Evolutionary conservation across 345 rosid genomes (phyloP), one percentile per base, ranked within the genome.

Genomic region (Punica granatum): DNA sequence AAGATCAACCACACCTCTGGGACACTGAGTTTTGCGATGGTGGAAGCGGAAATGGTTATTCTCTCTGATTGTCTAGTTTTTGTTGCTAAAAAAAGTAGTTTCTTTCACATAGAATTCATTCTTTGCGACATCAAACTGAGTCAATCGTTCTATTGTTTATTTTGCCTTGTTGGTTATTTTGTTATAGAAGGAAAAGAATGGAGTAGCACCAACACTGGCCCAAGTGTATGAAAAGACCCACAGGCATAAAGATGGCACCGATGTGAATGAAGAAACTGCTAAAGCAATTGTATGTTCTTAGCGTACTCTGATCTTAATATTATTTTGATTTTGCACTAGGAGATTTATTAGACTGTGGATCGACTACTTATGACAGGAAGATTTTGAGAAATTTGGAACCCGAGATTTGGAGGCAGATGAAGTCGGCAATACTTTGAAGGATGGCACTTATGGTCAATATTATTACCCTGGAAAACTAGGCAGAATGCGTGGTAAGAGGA

Each of bases 221-320:
- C 59, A 66, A 35, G 58, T 66, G 51, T 66, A 26, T 51, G 28
- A 35, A n/a, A 43, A 30, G 69, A 66, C 69, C 69, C 69, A 66
- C 56, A 49, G 54, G n/a, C 69, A 37, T 33, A 66, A 66, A 49
- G 60, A 66, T 66, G 69, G 69, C n/a, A 51, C 69, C 8, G 69
- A 35, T 49, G 54, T 49, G 54, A 66, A 66, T 49, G 69, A 66
- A 30, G 69, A 44, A n/a, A 46, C 69, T 2, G 60, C 69, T 44
- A 66, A 48, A 66, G 56, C 54, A 48, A 51, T 34, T 25, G 69
- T 66, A 66, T 32, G 69, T 49, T 53, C 28, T 53, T 25, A n/a
- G 14, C 19, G 53, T 23, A 46, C 8, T 7, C 59, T 53, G 59
- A 53, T 53, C n/a, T 53, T 9, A 53, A 25, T 46, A 46, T 53